Evolutionary conservation across 169 alveolate genomes (phyloP).

Genomic region (Cryptosporidium ryanae): DNA sequence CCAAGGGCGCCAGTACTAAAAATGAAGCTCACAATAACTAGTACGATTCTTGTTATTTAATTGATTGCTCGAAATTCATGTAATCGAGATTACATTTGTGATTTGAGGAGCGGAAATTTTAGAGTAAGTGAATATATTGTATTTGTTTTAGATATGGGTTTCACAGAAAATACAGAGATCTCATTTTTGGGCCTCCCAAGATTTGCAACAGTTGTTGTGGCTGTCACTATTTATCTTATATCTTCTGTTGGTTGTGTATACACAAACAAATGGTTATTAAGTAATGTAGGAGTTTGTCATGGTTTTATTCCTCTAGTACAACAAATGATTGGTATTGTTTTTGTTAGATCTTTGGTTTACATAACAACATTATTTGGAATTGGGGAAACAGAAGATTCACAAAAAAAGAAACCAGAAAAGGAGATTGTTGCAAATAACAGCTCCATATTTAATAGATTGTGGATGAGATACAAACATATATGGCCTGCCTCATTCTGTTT

Average conservation of each 20-base stretch:
- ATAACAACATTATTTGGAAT: slow-evolving; percentile 15
- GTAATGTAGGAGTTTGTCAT: slow-evolving; percentile 45
- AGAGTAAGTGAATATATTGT: background rate
- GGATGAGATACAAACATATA: slow-evolving; percentile 38
- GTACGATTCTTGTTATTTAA: background rate
- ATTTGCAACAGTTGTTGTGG: slow-evolving; percentile 47
- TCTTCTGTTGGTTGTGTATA: slow-evolving; percentile 73
- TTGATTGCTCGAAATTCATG: slow-evolving; percentile 29
- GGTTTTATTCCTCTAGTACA: slow-evolving; percentile 71
- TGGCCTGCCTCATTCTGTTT: slow-evolving; percentile 69
- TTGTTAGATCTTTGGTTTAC: slow-evolving; percentile 30
- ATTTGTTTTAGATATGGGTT: slow-evolving; percentile 10
- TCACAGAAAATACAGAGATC: slow-evolving; percentile 32
- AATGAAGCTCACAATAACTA: too few relatives aligned
- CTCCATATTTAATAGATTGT: slow-evolving; percentile 18
- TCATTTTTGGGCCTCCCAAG: slow-evolving; percentile 66
- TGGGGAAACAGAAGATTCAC: background rate
- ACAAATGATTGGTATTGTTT: slow-evolving; percentile 43
- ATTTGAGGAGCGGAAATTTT: background rate
- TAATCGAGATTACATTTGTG: slow-evolving; percentile 17
- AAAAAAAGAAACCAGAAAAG: background rate
- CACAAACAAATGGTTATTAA: slow-evolving; percentile 53
- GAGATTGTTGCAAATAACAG: background rate
- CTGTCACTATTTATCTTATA: slow-evolving; percentile 35
- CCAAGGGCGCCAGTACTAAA: too few relatives aligned